Percentiles rank a stretch among this genome's conserved stretches.
Conservation (phyloP, 2,329 filamentous ascomycete species). For the Fusarium duplospermum region DNA sequence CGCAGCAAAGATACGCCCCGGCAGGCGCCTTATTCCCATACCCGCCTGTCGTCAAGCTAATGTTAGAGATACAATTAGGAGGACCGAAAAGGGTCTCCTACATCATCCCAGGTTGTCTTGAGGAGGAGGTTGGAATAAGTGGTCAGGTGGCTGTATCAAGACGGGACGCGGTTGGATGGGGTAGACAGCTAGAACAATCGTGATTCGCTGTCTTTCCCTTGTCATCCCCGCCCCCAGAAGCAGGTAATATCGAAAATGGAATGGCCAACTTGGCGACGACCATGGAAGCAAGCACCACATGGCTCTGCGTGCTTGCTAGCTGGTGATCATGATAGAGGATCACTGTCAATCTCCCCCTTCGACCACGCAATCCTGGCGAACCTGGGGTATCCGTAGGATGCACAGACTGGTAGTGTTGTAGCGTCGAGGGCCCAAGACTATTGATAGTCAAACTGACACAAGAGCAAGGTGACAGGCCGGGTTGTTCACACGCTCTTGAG, state of each 20-base stretch:
- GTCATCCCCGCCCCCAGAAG: conserved; percentile 31
- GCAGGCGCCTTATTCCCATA: conserved; percentile 11
- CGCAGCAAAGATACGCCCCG: conserved; percentile 26
- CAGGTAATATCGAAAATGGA: conserved; percentile 37
- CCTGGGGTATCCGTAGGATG: conserved; percentile 28
- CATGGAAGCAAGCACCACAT: conserved; percentile 33
- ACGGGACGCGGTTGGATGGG: conserved; percentile 35
- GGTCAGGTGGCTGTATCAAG: conserved; percentile 44
- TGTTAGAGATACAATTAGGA: conserved; percentile 7
- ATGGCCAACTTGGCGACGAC: conserved; percentile 24
- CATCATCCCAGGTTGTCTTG: conserved; percentile 26
- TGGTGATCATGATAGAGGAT: conserved; percentile 34
- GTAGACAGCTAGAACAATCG: conserved; percentile 23
- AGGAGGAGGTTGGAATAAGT: conserved; percentile 39
- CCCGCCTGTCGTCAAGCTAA: conserved; percentile 11
- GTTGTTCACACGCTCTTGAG: conserved; percentile 8
- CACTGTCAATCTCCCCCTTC: conserved; percentile 20
- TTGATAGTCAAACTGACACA: conserved; percentile 34
- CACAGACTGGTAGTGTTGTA: conserved; percentile 25
- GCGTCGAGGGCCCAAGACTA: conserved; percentile 21
- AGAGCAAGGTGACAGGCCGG: conserved; percentile 17
- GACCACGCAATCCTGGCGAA: conserved; percentile 21
- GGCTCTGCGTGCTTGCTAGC: conserved; percentile 22
- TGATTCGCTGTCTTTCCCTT: conserved; percentile 38
- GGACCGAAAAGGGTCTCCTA: conserved; percentile 25